These are phyloP conservation scores for Rhizopus delemar DNA, from an alignment of 371 early-diverging fungal species.

Conservation along the genomic window DNA sequence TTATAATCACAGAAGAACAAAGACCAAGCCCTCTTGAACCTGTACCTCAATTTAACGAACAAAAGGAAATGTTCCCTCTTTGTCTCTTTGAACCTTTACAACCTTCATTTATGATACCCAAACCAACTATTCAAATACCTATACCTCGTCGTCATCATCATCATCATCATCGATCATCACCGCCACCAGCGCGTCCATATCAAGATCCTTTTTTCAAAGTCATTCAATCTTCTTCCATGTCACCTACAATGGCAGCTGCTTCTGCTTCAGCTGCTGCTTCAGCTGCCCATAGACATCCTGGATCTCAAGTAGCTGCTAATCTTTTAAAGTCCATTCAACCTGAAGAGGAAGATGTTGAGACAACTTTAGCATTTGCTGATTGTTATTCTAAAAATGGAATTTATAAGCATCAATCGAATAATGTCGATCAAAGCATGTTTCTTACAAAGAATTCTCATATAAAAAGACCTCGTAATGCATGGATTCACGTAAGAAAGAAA, in stretches of 20 bases:
- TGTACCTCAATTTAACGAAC: constrained; percentile 13
- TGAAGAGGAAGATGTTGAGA: not conserved
- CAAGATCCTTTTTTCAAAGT: constrained; percentile 1
- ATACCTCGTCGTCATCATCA: constrained; percentile 9
- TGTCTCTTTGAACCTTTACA: not conserved
- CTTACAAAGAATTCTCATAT: constrained; percentile 39
- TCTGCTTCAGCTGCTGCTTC: constrained; percentile 31
- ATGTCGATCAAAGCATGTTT: constrained; percentile 28
- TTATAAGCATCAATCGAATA: not conserved
- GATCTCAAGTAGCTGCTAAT: constrained; percentile 34
- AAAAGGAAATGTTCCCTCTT: not conserved
- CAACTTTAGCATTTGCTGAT: not conserved
- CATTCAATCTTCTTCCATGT: constrained; percentile 14
- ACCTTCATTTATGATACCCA: not conserved
- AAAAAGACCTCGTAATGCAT: constrained; percentile 41
- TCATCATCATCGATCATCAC: constrained; percentile 5
- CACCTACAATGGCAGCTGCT: constrained; percentile 35
- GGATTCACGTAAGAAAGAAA: constrained; percentile 36
- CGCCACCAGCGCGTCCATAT: not conserved
- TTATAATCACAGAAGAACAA: not conserved
- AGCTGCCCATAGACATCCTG: constrained; percentile 33
- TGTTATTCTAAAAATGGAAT: not conserved
- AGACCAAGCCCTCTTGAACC: constrained; percentile 30
- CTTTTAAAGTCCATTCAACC: constrained; percentile 25
- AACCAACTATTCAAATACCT: constrained; percentile 19